Percentiles rank a stretch among this genome's conserved stretches.
Evolutionary conservation across 2,329 filamentous ascomycete species (phyloP).

Genomic region (Aspergillus arachidicola): DNA sequence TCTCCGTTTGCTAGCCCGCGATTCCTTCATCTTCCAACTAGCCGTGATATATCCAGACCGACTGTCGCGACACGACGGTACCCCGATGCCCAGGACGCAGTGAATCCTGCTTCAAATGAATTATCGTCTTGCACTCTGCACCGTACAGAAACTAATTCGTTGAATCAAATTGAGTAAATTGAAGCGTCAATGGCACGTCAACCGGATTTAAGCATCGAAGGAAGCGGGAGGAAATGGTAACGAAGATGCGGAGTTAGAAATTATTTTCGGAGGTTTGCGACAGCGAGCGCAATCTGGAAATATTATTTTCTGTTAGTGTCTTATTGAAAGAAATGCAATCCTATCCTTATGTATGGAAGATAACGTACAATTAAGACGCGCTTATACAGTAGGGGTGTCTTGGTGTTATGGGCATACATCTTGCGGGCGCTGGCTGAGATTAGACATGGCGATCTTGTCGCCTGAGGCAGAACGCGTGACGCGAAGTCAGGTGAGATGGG

Average conservation of each 20-base stretch:
- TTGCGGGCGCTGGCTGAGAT: conserved; percentile 2
- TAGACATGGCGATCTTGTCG: conserved; percentile 18
- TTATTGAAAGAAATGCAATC: neutral
- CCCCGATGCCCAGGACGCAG: neutral
- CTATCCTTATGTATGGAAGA: neutral
- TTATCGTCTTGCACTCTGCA: neutral
- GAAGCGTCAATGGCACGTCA: neutral
- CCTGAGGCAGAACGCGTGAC: conserved; percentile 36
- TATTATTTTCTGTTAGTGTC: neutral
- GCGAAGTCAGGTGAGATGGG: conserved; percentile 33
- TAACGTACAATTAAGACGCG: neutral
- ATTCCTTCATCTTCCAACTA: conserved; percentile 32
- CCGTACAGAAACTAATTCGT: neutral
- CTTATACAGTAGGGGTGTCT: conserved; percentile 6
- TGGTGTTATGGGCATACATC: conserved; percentile 23
- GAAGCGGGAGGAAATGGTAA: neutral
- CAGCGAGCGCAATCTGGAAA: neutral
- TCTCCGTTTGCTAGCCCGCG: conserved; percentile 40
- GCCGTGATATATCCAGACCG: neutral
- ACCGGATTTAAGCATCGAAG: neutral
- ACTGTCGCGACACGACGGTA: neutral
- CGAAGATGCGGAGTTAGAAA: conserved; percentile 12
- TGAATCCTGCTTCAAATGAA: neutral
- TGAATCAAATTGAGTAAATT: neutral
- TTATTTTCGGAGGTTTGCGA: conserved; percentile 3